Base-by-base conservation (phyloP, 2,329 filamentous ascomycete genomes). In the Xylariaceae sp. region DNA sequence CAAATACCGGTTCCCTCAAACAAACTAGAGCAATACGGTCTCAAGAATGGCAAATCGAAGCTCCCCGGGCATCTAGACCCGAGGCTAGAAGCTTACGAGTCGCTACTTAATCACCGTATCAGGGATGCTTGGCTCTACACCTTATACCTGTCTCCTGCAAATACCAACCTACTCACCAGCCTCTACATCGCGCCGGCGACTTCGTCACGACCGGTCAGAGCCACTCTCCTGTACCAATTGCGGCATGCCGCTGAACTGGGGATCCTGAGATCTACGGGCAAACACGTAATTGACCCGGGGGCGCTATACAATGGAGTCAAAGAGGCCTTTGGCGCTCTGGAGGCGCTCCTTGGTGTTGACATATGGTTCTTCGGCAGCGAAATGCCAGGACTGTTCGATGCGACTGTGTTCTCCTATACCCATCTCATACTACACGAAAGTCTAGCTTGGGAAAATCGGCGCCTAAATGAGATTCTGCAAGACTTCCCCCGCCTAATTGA, bases 101-200 rank as follows among this genome's bases (percentile, higher is more conserved):
- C 90, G 45, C 80, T 97, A 11, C 73, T 96, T 19, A 87, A 91
- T 61, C 79, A 85, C 64, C 78, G 80, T 56, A 81, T 99, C 76
- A 86, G 91, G 60, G 86, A 86, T 71, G 91, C 91, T 55, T 97
- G 91, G 90, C 81, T 97, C 7, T 87, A 92, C 71, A 78, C 85
- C 44, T 77, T 97, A 55, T 97, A 97, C 75, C 76, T 97, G 42
- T 79, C 85, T 47, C 78, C 80, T 1, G 63, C 74, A 30, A 94
- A 95, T 71, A 81, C 83, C 44, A 62, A 78, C 8, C 81, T 96
- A 51, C 85, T 91, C 19, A 72, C 79, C 34, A 74, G 73, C 1
- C 81, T 95, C 49, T 96, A 96, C 73, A 80, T 95, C 63, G 65
- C 75, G 2, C 80, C 85, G 1, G 80, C 82, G 3, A 80, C 80